Evolutionary conservation across 2,329 filamentous ascomycete species (phyloP).

Genomic region (Hypoxylon sp.): DNA sequence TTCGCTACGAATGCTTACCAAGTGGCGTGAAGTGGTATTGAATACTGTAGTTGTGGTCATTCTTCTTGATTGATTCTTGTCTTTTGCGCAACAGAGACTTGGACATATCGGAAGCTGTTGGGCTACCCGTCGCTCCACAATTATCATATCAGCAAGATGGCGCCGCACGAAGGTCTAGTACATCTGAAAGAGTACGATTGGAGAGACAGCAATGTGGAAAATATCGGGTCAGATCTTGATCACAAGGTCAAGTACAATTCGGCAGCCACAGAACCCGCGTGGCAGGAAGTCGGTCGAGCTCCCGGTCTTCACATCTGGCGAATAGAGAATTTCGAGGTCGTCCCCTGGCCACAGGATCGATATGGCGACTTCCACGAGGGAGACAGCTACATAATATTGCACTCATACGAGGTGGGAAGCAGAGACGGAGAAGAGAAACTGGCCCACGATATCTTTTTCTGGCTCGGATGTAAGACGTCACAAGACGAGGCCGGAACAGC

Average conservation of each 20-base stretch:
- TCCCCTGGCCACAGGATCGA: conserved; percentile 68
- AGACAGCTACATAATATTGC: conserved; percentile 75
- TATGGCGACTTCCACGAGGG: conserved; percentile 74
- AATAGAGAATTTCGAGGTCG: conserved; percentile 74
- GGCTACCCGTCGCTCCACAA: not conserved
- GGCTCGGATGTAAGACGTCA: conserved; percentile 73
- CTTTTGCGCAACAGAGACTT: not conserved
- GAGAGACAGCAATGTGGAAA: conserved; percentile 75
- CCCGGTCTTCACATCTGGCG: conserved; percentile 73
- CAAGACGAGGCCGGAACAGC: conserved; percentile 77
- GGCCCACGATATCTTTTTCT: conserved; percentile 76
- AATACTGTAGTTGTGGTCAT: not conserved
- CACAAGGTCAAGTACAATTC: conserved; percentile 77
- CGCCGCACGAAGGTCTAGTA: conserved; percentile 71
- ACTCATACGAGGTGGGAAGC: conserved; percentile 67
- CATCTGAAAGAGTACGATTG: conserved; percentile 75
- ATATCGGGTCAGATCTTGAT: conserved; percentile 73
- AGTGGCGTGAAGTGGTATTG: not conserved
- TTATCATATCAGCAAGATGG: conserved; percentile 58
- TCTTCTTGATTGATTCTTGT: not conserved
- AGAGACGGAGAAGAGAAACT: conserved; percentile 60
- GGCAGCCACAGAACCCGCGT: conserved; percentile 73
- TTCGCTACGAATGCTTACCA: not conserved
- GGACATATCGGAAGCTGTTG: not conserved
- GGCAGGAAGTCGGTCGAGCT: conserved; percentile 69